These are phyloP conservation scores for Phaseolus lunatus DNA, from an alignment of 306 rosid genomes.

Conservation along the genomic window DNA sequence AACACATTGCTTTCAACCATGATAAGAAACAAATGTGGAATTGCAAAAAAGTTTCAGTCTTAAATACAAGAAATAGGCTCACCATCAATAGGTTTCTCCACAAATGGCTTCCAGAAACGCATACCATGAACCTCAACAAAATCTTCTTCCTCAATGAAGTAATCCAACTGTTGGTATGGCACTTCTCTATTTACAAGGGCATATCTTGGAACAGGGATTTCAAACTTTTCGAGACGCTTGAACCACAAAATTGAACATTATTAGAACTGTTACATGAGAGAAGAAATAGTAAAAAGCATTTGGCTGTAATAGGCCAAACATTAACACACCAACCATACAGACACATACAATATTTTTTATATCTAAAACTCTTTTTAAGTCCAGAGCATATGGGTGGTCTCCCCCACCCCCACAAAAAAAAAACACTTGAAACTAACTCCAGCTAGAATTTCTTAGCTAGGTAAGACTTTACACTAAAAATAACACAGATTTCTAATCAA, in stretches of 20 bases:
- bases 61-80: constrained; percentile 49
- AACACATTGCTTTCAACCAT: constrained; percentile 11
- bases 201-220: constrained; percentile 90
- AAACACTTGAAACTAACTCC: background rate
- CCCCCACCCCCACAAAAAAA: background rate
- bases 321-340: constrained; percentile 24
- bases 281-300: constrained; percentile 40
- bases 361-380: background rate
- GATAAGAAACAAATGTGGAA: constrained; percentile 19
- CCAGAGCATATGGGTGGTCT: background rate
- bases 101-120: constrained; percentile 99
- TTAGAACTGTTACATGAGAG: constrained; percentile 37
- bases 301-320: constrained; percentile 19
- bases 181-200: constrained; percentile 87
- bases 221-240: constrained; percentile 84
- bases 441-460: background rate
- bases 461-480: background rate
- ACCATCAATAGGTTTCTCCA: constrained; percentile 98
- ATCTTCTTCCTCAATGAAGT: constrained; percentile 92
- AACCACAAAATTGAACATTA: constrained; percentile 56
- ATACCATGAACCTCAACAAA: constrained; percentile 90
- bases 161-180: constrained; percentile 81
- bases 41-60: constrained; percentile 29
- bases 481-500: background rate
- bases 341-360: background rate